Conservation (phyloP, 768 basidiomycete species). For the Pisolithus sp. region DNA sequence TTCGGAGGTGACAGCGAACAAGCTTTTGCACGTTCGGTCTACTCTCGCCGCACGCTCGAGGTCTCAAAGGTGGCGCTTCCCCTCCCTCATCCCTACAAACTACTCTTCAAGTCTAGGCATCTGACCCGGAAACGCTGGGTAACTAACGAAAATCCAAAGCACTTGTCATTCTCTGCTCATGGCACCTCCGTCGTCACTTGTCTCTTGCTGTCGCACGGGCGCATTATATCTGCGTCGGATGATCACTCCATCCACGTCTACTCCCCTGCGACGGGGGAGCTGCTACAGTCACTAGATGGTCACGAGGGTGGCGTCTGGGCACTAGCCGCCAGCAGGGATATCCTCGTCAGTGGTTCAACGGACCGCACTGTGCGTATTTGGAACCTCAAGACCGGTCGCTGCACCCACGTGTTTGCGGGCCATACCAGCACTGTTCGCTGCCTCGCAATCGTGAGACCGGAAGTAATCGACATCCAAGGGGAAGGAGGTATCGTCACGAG, state of each 20-base stretch:
- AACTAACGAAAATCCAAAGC: slow-evolving; percentile 61
- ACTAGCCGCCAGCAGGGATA: slow-evolving; percentile 80
- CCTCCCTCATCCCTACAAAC: slow-evolving; percentile 83
- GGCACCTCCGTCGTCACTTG: slow-evolving; percentile 92
- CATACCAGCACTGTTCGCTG: slow-evolving; percentile 97
- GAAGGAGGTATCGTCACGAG: slow-evolving; percentile 54
- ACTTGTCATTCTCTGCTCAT: slow-evolving; percentile 81
- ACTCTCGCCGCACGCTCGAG: slow-evolving; percentile 48
- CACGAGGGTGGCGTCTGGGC: slow-evolving; percentile 98
- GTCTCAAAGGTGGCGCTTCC: slow-evolving; percentile 44
- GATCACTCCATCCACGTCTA: slow-evolving; percentile 97
- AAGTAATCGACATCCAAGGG: slow-evolving; percentile 68
- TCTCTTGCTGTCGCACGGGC: slow-evolving; percentile 87
- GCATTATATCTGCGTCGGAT: slow-evolving; percentile 95
- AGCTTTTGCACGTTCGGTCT: slow-evolving; percentile 68
- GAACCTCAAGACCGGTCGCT: slow-evolving; percentile 73
- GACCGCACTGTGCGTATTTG: slow-evolving; percentile 92
- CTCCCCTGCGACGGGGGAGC: slow-evolving; percentile 74
- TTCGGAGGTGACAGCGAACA: slow-evolving; percentile 82
- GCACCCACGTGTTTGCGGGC: slow-evolving; percentile 91
- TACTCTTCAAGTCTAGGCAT: slow-evolving; percentile 87
- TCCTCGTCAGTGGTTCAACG: slow-evolving; percentile 87
- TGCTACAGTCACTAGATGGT: slow-evolving; percentile 70
- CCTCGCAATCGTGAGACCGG: slow-evolving; percentile 92
- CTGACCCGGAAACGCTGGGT: slow-evolving; percentile 80